These are phyloP conservation scores for Eucalyptus marginata DNA, from an alignment of 345 rosid species.

Conservation along the genomic window DNA sequence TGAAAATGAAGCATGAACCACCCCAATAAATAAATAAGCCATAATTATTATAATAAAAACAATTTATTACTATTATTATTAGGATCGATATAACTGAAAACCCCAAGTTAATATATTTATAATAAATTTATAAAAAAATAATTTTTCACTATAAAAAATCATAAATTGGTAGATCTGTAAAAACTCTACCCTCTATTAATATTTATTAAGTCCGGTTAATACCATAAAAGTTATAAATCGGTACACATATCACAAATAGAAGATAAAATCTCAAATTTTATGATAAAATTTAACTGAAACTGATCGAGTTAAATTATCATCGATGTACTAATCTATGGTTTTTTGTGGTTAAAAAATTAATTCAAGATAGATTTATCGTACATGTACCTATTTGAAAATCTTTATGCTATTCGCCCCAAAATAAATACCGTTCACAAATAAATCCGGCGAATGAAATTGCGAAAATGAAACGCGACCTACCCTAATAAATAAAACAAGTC, in stretches of 20 bases:
- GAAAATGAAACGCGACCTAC: not conserved
- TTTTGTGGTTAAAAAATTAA: too few relatives aligned
- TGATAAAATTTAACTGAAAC: too few relatives aligned
- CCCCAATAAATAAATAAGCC: not conserved
- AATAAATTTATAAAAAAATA: not conserved
- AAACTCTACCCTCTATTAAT: too few relatives aligned
- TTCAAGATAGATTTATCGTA: rapidly evolving
- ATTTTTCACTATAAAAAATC: rapidly evolving
- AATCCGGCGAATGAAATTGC: not conserved
- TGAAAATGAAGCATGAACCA: not conserved
- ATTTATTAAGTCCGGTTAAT: too few relatives aligned
- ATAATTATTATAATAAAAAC: too few relatives aligned
- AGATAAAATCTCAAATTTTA: too few relatives aligned
- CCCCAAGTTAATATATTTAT: rapidly evolving
- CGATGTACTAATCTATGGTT: too few relatives aligned
- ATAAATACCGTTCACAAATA: too few relatives aligned
- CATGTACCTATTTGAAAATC: rapidly evolving
- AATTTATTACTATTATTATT: not conserved
- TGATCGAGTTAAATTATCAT: too few relatives aligned
- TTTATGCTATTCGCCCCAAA: too few relatives aligned
- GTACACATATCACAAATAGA: rapidly evolving
- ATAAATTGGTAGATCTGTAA: rapidly evolving
- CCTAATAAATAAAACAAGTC: not conserved
- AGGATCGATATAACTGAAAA: not conserved
- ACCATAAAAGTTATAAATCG: too few relatives aligned